Percentiles rank a stretch among this genome's conserved stretches.
These are phyloP conservation scores for Geotrichum bryndzae DNA, from an alignment of 1,139 yeast genomes.

Conservation along the genomic window DNA sequence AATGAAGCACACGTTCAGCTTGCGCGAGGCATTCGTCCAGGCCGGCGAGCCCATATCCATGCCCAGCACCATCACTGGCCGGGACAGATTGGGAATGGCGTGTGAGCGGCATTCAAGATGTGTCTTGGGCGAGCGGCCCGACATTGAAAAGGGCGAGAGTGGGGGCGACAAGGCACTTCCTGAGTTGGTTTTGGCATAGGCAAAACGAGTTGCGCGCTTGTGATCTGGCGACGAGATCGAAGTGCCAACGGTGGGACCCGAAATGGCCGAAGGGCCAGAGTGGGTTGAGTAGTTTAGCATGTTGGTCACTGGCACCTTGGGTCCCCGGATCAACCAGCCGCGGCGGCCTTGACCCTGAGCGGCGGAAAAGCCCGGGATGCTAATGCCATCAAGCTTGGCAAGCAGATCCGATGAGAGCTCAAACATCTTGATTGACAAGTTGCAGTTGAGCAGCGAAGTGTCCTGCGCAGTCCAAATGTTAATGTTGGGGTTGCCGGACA, in stretches of 20 bases:
- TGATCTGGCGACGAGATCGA: conserved; percentile 16
- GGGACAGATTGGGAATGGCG: conserved; percentile 10
- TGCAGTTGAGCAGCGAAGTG: conserved; percentile 38
- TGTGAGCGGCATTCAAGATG: not conserved
- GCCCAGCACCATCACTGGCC: conserved; percentile 21
- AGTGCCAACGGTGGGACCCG: conserved; percentile 6
- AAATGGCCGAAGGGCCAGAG: conserved; percentile 11
- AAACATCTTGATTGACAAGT: conserved; percentile 37
- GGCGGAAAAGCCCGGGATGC: conserved; percentile 34
- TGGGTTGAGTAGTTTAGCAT: conserved; percentile 6
- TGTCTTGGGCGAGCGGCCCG: conserved; percentile 6
- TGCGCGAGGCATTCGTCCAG: conserved; percentile 33
- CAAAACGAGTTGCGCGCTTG: conserved; percentile 28
- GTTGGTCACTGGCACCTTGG: conserved; percentile 8
- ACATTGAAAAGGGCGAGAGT: conserved; percentile 8
- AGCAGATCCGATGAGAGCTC: conserved; percentile 37
- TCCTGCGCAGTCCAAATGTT: conserved; percentile 52
- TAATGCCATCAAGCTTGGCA: conserved; percentile 28
- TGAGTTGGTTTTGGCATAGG: conserved; percentile 24
- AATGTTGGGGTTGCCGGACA: conserved; percentile 46
- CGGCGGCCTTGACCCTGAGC: conserved; percentile 71
- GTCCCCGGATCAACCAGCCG: conserved; percentile 68
- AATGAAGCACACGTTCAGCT: conserved; percentile 33
- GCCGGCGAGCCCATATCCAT: conserved; percentile 27
- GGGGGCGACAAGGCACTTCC: conserved; percentile 15